A percentile compares a stretch with the other conserved stretches of the same genome.
These are phyloP conservation scores for Glycine soja DNA, from an alignment of 306 rosid genomes.

Conservation along the genomic window DNA sequence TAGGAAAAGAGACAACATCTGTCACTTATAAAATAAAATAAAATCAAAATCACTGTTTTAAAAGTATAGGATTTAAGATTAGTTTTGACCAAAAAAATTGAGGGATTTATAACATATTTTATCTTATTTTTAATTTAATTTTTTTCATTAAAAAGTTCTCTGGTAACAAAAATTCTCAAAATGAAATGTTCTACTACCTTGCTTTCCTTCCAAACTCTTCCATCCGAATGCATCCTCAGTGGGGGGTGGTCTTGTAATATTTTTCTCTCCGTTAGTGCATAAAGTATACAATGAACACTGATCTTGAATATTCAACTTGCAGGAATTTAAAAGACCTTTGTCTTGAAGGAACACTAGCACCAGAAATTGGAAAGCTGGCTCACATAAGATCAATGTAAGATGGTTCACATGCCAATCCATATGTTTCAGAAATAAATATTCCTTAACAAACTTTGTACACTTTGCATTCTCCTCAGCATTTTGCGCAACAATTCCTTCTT, in stretches of 20 bases:
- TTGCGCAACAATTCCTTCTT: constrained; percentile 21
- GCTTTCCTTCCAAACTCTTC: neutral
- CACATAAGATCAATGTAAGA: constrained; percentile 31
- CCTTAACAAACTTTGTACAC: neutral
- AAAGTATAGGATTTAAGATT: too few species aligned
- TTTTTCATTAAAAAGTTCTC: too few species aligned
- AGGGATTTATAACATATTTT: too few species aligned
- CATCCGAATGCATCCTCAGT: neutral
- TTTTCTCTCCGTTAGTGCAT: neutral
- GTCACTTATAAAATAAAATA: too few species aligned
- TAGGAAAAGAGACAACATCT: too few species aligned
- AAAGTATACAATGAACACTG: neutral
- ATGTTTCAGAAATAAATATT: neutral
- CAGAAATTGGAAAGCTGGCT: constrained; percentile 26
- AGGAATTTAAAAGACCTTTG: constrained; percentile 24
- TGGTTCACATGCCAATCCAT: neutral
- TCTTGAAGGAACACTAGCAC: constrained; percentile 27
- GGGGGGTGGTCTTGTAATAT: neutral
- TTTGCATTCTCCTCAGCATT: neutral
- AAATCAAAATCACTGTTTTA: too few species aligned
- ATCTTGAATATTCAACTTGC: neutral
- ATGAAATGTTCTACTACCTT: neutral
- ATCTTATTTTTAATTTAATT: too few species aligned
- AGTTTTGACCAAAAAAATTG: too few species aligned
- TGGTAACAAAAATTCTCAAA: neutral